phyloP scores from a whole-genome alignment of 805 yeast species.

The Wickerhamomyces hampshirensis region DNA sequence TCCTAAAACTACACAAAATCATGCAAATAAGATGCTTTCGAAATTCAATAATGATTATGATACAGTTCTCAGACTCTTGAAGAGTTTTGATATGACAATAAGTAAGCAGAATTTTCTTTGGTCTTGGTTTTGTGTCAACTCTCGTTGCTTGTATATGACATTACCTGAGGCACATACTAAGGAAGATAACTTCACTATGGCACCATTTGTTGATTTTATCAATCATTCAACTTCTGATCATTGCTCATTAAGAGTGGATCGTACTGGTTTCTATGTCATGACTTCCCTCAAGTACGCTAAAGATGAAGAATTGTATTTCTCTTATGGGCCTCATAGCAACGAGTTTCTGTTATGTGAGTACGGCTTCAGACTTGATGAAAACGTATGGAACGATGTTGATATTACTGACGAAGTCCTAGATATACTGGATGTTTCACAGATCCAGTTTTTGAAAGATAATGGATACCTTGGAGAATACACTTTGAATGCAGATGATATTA shows the following conservation, averaged over 20 bases:
- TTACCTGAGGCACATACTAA: slow-evolving; percentile 47
- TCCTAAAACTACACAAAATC: slow-evolving; percentile 39
- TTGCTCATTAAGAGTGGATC: slow-evolving; percentile 44
- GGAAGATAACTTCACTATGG: slow-evolving; percentile 78
- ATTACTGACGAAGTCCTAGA: slow-evolving; percentile 40
- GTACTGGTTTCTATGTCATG: slow-evolving; percentile 50
- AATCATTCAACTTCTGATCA: slow-evolving; percentile 59
- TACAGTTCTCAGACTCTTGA: slow-evolving; percentile 25
- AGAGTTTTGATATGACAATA: not conserved
- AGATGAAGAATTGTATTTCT: slow-evolving; percentile 59
- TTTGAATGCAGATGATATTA: slow-evolving; percentile 43
- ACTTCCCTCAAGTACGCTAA: slow-evolving; percentile 27
- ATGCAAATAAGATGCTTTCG: slow-evolving; percentile 35
- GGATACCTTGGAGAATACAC: slow-evolving; percentile 78
- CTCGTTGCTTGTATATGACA: slow-evolving; percentile 83
- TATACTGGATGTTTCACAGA: slow-evolving; percentile 34
- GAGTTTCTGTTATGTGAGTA: slow-evolving; percentile 80
- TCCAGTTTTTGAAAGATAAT: slow-evolving; percentile 39
- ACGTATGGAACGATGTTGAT: slow-evolving; percentile 71
- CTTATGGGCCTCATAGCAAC: slow-evolving; percentile 88
- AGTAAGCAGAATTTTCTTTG: slow-evolving; percentile 38
- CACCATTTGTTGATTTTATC: slow-evolving; percentile 84
- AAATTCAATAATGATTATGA: slow-evolving; percentile 44
- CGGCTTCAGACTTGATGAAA: slow-evolving; percentile 62
- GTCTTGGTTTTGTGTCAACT: slow-evolving; percentile 85